phyloP scores from a whole-genome alignment of 805 yeast genomes.

The Tetrapisispora phaffii region DNA sequence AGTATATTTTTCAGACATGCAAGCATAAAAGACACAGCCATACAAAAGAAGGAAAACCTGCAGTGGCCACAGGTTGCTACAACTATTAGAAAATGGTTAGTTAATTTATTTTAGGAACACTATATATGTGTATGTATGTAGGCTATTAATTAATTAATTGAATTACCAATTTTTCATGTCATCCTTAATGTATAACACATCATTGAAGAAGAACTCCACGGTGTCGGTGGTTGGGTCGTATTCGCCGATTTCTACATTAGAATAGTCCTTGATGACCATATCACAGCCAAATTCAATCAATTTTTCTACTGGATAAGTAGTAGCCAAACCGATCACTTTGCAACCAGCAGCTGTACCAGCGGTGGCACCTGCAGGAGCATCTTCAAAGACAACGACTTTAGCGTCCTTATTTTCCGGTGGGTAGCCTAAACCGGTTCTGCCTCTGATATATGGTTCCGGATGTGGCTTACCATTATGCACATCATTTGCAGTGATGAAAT shows the following conservation, averaged over 20 bases:
- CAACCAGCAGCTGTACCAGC: conserved; percentile 84
- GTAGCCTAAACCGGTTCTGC: conserved; percentile 35
- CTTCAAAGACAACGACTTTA: conserved; percentile 65
- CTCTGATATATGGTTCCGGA: conserved; percentile 71
- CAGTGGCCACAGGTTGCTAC: too few species aligned
- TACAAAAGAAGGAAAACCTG: too few species aligned
- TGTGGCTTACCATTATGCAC: conserved; percentile 76
- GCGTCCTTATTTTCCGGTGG: conserved; percentile 31
- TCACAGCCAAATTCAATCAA: conserved; percentile 72
- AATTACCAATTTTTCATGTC: conserved; percentile 29
- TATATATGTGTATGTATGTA: too few species aligned
- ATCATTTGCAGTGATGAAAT: conserved; percentile 74
- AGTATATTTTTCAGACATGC: too few species aligned
- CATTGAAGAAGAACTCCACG: conserved; percentile 31
- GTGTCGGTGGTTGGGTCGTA: conserved; percentile 38
- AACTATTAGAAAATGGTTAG: too few species aligned
- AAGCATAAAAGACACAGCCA: too few species aligned
- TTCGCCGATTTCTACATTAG: conserved; percentile 47
- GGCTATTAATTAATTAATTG: too few species aligned
- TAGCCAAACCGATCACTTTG: conserved; percentile 71
- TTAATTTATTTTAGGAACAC: too few species aligned
- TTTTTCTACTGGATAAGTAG: conserved; percentile 61
- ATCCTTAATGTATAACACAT: conserved; percentile 32
- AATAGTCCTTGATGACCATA: conserved; percentile 67
- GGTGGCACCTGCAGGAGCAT: conserved; percentile 78